A percentile compares a stretch with the other conserved stretches of the same genome.
Evolutionary conservation across 352 stramenopile species (phyloP).

Genomic region (Saprolegnia diclina): DNA sequence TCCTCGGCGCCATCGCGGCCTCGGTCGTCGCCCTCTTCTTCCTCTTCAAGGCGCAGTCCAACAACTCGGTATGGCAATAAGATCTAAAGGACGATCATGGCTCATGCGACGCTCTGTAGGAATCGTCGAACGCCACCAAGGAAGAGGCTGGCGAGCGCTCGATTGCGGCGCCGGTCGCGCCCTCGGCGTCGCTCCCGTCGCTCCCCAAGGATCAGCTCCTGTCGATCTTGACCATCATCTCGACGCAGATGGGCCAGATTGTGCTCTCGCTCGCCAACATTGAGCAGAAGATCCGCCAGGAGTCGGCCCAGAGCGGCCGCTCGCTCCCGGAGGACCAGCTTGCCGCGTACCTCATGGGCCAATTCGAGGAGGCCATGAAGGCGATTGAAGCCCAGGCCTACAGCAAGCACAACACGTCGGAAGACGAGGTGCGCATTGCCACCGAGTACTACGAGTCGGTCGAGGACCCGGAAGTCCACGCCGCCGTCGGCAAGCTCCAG

Average conservation of each 20-base stretch:
- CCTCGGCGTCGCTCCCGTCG: slow-evolving; percentile 42
- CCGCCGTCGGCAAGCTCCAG: slow-evolving; percentile 79
- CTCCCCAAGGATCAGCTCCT: slow-evolving; percentile 84
- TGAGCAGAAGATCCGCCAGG: slow-evolving; percentile 83
- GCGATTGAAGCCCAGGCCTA: slow-evolving; percentile 85
- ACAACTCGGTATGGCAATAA: slow-evolving; percentile 2
- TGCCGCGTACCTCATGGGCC: slow-evolving; percentile 83
- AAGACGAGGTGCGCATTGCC: slow-evolving; percentile 80
- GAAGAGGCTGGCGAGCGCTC: slow-evolving; percentile 55
- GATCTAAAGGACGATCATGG: not conserved
- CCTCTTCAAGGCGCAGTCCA: slow-evolving; percentile 26
- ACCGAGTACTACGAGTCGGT: slow-evolving; percentile 87
- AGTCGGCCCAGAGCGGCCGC: slow-evolving; percentile 78
- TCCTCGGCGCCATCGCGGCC: slow-evolving; percentile 64
- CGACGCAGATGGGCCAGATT: slow-evolving; percentile 83
- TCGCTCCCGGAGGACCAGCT: slow-evolving; percentile 77
- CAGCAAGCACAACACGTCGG: slow-evolving; percentile 83
- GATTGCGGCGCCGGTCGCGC: not conserved
- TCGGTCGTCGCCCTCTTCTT: slow-evolving; percentile 39
- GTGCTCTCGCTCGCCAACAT: slow-evolving; percentile 85
- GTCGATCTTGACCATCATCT: slow-evolving; percentile 83
- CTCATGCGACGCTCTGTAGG: slow-evolving; percentile 1
- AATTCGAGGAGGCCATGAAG: slow-evolving; percentile 88
- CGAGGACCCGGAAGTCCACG: slow-evolving; percentile 80
- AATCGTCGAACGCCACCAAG: slow-evolving; percentile 45